Evolutionary conservation across 306 rosid genomes (phyloP).

Genomic region (Phaseolus lunatus): DNA sequence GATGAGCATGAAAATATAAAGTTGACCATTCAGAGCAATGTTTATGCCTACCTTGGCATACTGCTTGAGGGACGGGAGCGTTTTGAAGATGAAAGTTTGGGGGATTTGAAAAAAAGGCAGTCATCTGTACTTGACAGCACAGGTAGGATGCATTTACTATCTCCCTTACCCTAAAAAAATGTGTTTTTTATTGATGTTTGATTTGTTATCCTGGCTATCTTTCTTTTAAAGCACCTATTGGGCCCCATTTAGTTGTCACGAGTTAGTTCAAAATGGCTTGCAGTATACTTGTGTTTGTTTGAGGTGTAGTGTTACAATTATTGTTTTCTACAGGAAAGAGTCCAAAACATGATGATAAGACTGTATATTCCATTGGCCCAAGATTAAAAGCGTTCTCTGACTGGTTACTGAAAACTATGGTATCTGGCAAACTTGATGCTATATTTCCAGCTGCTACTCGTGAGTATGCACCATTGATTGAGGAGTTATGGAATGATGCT

Average conservation of each 20-base stretch:
- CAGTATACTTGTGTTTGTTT: constrained; percentile 24
- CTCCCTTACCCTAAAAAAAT: constrained; percentile 7
- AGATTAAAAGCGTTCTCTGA: constrained; percentile 96
- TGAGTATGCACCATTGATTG: constrained; percentile 94
- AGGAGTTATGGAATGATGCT: constrained; percentile 89
- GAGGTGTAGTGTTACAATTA: constrained; percentile 25
- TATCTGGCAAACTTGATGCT: constrained; percentile 85
- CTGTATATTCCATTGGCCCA: constrained; percentile 77
- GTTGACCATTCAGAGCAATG: constrained; percentile 86
- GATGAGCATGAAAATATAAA: constrained; percentile 91
- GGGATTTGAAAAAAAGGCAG: constrained; percentile 56
- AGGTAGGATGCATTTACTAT: constrained; percentile 54
- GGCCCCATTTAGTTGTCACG: constrained; percentile 14
- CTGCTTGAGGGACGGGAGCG: constrained; percentile 98
- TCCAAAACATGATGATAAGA: constrained; percentile 53
- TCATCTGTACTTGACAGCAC: constrained; percentile 53
- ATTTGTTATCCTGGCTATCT: constrained; percentile 16
- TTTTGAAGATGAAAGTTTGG: constrained; percentile 86
- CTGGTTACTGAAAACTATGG: constrained; percentile 99
- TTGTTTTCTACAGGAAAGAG: constrained; percentile 60
- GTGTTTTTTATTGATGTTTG: not conserved
- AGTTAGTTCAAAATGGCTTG: constrained; percentile 19
- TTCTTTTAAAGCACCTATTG: constrained; percentile 26
- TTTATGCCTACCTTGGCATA: constrained; percentile 89
- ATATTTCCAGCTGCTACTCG: constrained; percentile 99